phyloP scores from a whole-genome alignment of 2,329 filamentous ascomycete genomes.

The Ascochyta pisi region DNA sequence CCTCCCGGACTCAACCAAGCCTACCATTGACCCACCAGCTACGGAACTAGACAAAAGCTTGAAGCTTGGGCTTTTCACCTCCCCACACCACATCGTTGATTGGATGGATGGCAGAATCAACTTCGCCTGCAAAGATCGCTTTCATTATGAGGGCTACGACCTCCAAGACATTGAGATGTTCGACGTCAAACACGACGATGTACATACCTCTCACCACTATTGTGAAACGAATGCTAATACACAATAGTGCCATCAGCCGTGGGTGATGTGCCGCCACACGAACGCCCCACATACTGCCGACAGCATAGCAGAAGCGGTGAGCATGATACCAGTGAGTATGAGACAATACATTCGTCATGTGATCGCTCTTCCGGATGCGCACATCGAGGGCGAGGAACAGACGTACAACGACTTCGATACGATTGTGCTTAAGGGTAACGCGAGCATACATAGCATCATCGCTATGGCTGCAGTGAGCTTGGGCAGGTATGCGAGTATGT shows the following conservation, averaged over 20 bases:
- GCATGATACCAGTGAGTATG: background rate
- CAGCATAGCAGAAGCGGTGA: background rate
- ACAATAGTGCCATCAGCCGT: too few species aligned
- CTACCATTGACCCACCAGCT: background rate
- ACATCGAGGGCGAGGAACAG: background rate
- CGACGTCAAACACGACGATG: background rate
- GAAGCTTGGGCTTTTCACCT: background rate
- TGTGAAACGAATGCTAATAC: too few species aligned
- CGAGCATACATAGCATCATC: background rate
- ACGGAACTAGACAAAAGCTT: background rate
- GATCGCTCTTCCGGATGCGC: background rate
- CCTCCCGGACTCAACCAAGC: background rate
- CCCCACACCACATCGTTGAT: background rate
- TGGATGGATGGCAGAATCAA: background rate
- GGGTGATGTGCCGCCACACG: slow-evolving; percentile 1
- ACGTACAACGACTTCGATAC: background rate
- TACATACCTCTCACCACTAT: background rate
- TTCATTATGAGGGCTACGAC: background rate
- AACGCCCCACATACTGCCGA: background rate
- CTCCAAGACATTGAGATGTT: slow-evolving; percentile 1
- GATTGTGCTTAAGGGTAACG: background rate
- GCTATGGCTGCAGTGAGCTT: background rate
- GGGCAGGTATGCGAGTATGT: background rate
- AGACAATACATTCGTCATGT: slow-evolving; percentile 2
- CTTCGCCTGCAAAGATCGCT: background rate